phyloP scores from a whole-genome alignment of 2,329 filamentous ascomycete genomes.

The Xylaria sp. region DNA sequence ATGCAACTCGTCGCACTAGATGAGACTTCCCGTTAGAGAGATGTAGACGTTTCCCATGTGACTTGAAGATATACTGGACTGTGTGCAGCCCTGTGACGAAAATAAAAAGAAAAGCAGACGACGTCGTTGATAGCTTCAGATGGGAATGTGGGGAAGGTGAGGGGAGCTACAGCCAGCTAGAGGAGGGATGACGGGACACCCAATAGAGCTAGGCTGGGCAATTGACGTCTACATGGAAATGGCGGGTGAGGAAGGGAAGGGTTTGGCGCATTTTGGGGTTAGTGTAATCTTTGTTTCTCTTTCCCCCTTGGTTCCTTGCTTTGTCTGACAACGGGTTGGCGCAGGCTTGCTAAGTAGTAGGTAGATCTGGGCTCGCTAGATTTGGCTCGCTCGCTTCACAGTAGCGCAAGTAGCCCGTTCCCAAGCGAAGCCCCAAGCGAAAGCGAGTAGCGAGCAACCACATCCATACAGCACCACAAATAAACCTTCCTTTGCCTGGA shows the following conservation, averaged over 20 bases:
- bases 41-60: not conserved
- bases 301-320: not conserved
- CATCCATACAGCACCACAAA: slow-evolving; percentile 23
- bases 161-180: not conserved
- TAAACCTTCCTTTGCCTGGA: slow-evolving; percentile 7
- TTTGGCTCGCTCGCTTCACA: slow-evolving; percentile 43
- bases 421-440: slow-evolving; percentile 46
- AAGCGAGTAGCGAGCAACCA: slow-evolving; percentile 15
- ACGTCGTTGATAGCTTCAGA: slow-evolving; percentile 21
- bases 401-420: slow-evolving; percentile 43
- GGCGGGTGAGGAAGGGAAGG: not conserved
- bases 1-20: slow-evolving; percentile 93
- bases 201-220: slow-evolving; percentile 27
- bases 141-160: slow-evolving; percentile 13
- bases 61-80: not conserved
- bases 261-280: slow-evolving; percentile 20
- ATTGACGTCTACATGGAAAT: slow-evolving; percentile 12
- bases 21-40: slow-evolving; percentile 17
- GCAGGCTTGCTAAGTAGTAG: slow-evolving; percentile 18
- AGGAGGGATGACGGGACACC: slow-evolving; percentile 20
- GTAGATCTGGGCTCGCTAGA: slow-evolving; percentile 25
- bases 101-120: not conserved
- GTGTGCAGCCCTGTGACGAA: not conserved
- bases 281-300: slow-evolving; percentile 9
- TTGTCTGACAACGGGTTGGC: slow-evolving; percentile 30